Conservation (phyloP, 31 red algal genomes). For the Endocladia muricata region DNA sequence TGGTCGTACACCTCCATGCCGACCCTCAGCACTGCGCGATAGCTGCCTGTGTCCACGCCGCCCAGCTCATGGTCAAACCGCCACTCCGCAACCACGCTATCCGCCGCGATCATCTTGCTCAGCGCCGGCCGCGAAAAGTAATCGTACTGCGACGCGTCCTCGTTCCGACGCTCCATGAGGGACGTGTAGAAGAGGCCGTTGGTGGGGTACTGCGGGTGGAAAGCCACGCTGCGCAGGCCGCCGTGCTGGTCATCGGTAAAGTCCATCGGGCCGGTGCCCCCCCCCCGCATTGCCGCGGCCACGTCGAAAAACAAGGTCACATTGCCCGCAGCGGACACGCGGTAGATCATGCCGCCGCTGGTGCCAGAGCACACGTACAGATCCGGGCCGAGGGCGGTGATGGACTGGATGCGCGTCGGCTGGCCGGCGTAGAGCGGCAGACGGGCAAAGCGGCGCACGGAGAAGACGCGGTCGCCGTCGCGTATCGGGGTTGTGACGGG, state of each 20-base stretch:
- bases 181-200: constrained; percentile 51
- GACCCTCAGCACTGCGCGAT: constrained; percentile 31
- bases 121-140: constrained; percentile 28
- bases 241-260: constrained; percentile 19
- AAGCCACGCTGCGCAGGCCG: constrained; percentile 49
- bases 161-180: constrained; percentile 28
- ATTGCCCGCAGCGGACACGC: background rate
- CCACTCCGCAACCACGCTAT: constrained; percentile 53
- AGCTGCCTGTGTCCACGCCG: background rate
- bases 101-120: background rate
- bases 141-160: constrained; percentile 3
- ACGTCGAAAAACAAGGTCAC: constrained; percentile 44
- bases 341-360: constrained; percentile 28
- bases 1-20: constrained; percentile 32
- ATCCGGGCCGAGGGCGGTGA: background rate
- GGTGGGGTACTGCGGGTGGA: constrained; percentile 32
- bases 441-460: background rate
- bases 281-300: background rate
- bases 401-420: background rate
- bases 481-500: background rate
- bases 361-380: constrained; percentile 24
- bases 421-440: background rate
- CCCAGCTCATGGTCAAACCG: background rate
- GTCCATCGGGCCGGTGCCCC: background rate
- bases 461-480: background rate